These are phyloP conservation scores for Aspergillus pseudonomiae DNA, from an alignment of 2,329 filamentous ascomycete species.

Conservation along the genomic window DNA sequence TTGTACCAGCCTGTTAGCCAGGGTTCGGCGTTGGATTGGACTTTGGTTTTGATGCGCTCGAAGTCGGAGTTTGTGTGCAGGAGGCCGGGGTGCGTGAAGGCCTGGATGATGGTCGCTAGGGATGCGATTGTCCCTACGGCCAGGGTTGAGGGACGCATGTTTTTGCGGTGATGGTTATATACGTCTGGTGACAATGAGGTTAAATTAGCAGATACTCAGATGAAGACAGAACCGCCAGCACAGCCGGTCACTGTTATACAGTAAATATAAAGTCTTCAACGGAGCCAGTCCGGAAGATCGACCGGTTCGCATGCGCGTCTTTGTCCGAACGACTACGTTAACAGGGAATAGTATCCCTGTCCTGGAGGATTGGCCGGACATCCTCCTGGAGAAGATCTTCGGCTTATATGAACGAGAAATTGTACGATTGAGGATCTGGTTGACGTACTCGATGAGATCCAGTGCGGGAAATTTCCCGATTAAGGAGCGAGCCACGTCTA, in stretches of 20 bases:
- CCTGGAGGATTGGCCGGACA: neutral
- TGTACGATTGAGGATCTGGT: neutral
- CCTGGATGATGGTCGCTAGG: neutral
- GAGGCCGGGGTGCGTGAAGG: conserved; percentile 36
- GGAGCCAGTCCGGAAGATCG: neutral
- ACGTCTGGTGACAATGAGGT: neutral
- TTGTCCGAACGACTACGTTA: neutral
- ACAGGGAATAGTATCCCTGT: neutral
- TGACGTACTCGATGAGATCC: neutral
- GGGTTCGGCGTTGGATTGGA: conserved; percentile 36
- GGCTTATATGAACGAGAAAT: neutral
- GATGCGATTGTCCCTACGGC: neutral
- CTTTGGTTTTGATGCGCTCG: conserved; percentile 43
- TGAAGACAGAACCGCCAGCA: neutral
- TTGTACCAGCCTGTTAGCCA: conserved; percentile 41
- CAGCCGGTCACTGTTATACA: neutral
- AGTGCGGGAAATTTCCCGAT: neutral
- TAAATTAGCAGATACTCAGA: neutral
- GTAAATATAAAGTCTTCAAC: neutral
- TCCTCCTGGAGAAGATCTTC: neutral
- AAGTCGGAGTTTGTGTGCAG: conserved; percentile 45
- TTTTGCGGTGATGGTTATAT: neutral
- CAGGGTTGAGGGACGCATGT: neutral
- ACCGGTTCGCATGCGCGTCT: neutral
- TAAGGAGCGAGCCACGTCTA: neutral